Evolutionary conservation across 352 stramenopile species (phyloP), one percentile per base, ranked within the genome.

Genomic region (Pythium brassicae): DNA sequence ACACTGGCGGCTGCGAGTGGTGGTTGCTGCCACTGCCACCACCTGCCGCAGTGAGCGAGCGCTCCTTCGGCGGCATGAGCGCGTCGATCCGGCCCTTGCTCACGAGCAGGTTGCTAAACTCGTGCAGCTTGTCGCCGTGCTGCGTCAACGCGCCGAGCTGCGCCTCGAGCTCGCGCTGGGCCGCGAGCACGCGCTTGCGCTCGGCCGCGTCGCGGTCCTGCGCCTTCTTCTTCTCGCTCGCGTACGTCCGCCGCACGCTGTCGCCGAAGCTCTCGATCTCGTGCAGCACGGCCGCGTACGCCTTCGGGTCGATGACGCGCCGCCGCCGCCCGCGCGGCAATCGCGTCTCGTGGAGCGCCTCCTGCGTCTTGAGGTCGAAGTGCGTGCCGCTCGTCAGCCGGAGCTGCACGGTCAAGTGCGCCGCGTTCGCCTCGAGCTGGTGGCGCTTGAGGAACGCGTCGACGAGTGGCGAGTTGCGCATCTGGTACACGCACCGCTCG

Each of bases 401-500:
- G 22, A 90, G 66, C 62, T 87, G 72, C 4, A 88, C 74, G 17
- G 67, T 69, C 19, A 90, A 44, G 14, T 73, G 63, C 4, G 51
- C 53, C 0, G 76, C 65, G 42, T 83, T 86, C 10, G 71, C 60
- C 27, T 83, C 65, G 12, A 90, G 64, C 10, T 84, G 54, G 46
- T 87, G 77, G 1, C 66, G 62, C 50, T 72, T 68, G 26, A 88
- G 55, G 44, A 88, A 88, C 9, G 68, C 69, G 2, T 69, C 61
- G 17, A 90, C 76, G 5, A 90, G 50, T 4, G 80, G 80, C 17
- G 77, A 90, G 55, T 90, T 85, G 47, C 67, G 76, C 72, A 90
- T 78, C 63, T 76, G 63, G 45, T 86, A 87, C 9, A 71, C 72
- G 25, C 51, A 72, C 1, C 80, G 75, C 54, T 88, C 76, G 8